Evolutionary conservation across 768 basidiomycete species (phyloP).

Genomic region (Trametes meyenii): DNA sequence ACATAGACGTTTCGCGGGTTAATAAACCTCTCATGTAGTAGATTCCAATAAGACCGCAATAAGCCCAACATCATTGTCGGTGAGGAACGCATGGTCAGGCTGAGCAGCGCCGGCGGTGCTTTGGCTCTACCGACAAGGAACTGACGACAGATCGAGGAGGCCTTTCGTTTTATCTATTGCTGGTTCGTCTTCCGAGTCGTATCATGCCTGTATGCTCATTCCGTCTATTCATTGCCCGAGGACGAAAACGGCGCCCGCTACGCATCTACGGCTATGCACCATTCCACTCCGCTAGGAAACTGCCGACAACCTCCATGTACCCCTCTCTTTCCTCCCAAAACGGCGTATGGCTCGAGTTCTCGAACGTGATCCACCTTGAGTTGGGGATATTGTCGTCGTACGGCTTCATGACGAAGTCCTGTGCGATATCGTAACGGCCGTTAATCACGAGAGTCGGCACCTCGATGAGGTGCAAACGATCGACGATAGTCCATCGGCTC

Average conservation of each 20-base stretch:
- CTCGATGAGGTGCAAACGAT: constrained; percentile 30
- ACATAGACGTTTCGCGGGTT: not conserved
- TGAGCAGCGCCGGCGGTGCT: too few relatives aligned
- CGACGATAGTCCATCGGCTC: constrained; percentile 33
- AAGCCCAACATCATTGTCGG: not conserved
- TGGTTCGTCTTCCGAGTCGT: too few relatives aligned
- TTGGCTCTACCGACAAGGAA: too few relatives aligned
- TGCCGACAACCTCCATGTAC: constrained; percentile 29
- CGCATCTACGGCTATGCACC: too few relatives aligned
- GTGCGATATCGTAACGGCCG: constrained; percentile 34
- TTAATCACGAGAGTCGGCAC: constrained; percentile 36
- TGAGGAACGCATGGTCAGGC: too few relatives aligned
- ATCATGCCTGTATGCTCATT: not conserved
- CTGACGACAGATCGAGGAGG: too few relatives aligned
- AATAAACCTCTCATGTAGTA: not conserved
- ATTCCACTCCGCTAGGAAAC: constrained; percentile 22
- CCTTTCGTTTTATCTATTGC: too few relatives aligned
- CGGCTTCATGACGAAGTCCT: constrained; percentile 32
- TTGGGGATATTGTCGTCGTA: constrained; percentile 31
- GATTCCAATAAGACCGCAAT: not conserved
- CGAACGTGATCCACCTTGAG: constrained; percentile 36
- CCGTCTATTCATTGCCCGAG: not conserved
- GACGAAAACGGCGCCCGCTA: not conserved
- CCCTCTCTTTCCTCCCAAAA: constrained; percentile 35
- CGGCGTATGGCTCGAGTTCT: constrained; percentile 35